Conservation (phyloP, 2,329 filamentous ascomycete species). For the Trichophaea hybrida region DNA sequence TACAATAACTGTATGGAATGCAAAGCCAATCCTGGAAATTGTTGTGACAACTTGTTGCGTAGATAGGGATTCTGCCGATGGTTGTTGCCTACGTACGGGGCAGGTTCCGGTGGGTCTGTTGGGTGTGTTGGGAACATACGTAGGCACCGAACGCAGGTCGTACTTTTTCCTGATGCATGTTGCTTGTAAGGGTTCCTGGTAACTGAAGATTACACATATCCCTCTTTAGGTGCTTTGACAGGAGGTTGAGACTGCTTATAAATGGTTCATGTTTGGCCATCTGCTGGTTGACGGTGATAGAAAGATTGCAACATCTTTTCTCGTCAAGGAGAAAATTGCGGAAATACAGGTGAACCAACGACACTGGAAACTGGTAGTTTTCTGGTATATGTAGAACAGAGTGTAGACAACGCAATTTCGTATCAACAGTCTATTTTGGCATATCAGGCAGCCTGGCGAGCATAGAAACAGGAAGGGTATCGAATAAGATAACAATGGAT, state of each 20-base stretch:
- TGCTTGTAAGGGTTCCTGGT: constrained; percentile 11
- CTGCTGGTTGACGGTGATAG: constrained; percentile 18
- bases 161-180: constrained; percentile 9
- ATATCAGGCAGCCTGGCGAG: too few species aligned
- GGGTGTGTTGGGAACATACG: constrained; percentile 18
- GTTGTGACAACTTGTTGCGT: too few species aligned
- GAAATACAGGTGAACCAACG: constrained; percentile 27
- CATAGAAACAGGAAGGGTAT: too few species aligned
- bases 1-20: too few species aligned
- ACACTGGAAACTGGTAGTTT: too few species aligned
- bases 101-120: constrained; percentile 27
- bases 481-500: too few species aligned
- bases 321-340: constrained; percentile 26
- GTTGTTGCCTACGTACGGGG: constrained; percentile 17
- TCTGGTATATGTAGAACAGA: too few species aligned
- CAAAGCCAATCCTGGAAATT: too few species aligned
- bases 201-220: constrained; percentile 17
- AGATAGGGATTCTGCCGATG: neutral
- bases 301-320: constrained; percentile 3
- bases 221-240: constrained; percentile 15
- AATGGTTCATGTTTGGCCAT: constrained; percentile 15
- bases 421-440: too few species aligned
- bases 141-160: constrained; percentile 1
- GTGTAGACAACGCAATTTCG: too few species aligned
- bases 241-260: constrained; percentile 14